A percentile compares a stretch with the other conserved stretches of the same genome.
These are phyloP conservation scores for Vigna angularis DNA, from an alignment of 306 rosid species.

Conservation along the genomic window DNA sequence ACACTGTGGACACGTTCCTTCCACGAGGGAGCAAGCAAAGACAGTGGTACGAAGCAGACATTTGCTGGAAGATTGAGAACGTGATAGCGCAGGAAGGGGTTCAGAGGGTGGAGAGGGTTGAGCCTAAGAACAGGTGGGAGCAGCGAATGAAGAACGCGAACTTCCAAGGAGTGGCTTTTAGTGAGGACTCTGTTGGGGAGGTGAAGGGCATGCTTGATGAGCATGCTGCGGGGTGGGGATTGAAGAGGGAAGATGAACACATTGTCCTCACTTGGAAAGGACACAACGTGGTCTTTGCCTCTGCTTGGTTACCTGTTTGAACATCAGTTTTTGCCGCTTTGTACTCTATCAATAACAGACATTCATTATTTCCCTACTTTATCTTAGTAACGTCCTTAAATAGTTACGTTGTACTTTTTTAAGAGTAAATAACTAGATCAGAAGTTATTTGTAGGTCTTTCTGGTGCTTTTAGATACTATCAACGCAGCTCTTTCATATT, in stretches of 20 bases:
- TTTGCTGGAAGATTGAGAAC: conserved; percentile 91
- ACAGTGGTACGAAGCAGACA: conserved; percentile 88
- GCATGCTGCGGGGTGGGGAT: conserved; percentile 97
- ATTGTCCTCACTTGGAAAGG: conserved; percentile 97
- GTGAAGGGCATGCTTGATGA: conserved; percentile 89
- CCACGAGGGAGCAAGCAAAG: conserved; percentile 77
- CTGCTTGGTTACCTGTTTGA: conserved; percentile 84
- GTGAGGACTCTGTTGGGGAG: conserved; percentile 74
- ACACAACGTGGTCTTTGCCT: conserved; percentile 88
- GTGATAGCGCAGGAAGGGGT: conserved; percentile 83
- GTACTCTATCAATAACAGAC: conserved; percentile 22
- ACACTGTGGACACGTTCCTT: conserved; percentile 80
- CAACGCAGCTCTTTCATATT: background rate
- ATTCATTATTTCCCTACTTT: conserved; percentile 6
- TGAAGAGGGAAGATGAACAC: conserved; percentile 84
- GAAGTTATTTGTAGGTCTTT: background rate
- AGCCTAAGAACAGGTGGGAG: conserved; percentile 69
- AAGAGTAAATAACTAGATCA: conserved; percentile 35
- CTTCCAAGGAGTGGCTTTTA: conserved; percentile 62
- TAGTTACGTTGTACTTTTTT: conserved; percentile 1
- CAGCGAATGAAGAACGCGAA: conserved; percentile 70
- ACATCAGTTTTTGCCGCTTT: conserved; percentile 1
- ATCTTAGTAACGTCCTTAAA: background rate
- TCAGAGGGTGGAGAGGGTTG: conserved; percentile 78
- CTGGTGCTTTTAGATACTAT: background rate